phyloP scores from a whole-genome alignment of 2,329 filamentous ascomycete species.

The Fusarium mundagurra region DNA sequence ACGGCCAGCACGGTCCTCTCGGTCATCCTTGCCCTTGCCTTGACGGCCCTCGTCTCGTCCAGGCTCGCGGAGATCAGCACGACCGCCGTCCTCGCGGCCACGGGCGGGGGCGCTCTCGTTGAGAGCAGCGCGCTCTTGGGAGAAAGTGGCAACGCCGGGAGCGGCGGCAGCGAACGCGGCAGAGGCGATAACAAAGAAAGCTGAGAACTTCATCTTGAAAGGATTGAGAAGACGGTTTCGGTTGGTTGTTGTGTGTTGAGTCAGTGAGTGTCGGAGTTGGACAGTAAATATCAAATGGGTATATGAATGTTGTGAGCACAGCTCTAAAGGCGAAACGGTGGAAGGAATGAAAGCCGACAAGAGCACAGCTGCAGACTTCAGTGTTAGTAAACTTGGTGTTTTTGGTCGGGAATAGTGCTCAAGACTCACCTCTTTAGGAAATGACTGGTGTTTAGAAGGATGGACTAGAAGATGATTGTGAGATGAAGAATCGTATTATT shows the following conservation, averaged over 20 bases:
- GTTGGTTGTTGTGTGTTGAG: background rate
- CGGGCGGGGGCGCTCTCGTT: slow-evolving; percentile 16
- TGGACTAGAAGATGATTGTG: slow-evolving; percentile 8
- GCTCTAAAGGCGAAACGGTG: slow-evolving; percentile 22
- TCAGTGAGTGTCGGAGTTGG: slow-evolving; percentile 1
- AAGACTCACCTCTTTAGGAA: slow-evolving; percentile 30
- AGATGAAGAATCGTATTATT: background rate
- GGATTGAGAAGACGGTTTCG: background rate
- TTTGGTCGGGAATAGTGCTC: background rate
- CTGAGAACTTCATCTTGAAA: slow-evolving; percentile 61
- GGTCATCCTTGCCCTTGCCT: background rate
- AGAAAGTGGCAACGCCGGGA: slow-evolving; percentile 50
- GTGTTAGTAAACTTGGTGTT: background rate
- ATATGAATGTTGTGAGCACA: slow-evolving; percentile 34
- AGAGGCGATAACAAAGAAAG: slow-evolving; percentile 56
- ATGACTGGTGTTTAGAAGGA: slow-evolving; percentile 30
- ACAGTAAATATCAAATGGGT: slow-evolving; percentile 20
- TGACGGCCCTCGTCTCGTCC: background rate
- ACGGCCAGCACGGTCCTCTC: slow-evolving; percentile 41
- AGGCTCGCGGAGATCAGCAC: background rate
- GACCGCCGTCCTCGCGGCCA: slow-evolving; percentile 1
- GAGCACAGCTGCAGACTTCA: slow-evolving; percentile 28
- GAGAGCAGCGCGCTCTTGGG: slow-evolving; percentile 1
- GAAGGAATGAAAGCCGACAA: slow-evolving; percentile 31
- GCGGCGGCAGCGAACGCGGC: slow-evolving; percentile 57